phyloP scores from a whole-genome alignment of 2,329 filamentous ascomycete genomes.

The Macrophomina phaseolina region DNA sequence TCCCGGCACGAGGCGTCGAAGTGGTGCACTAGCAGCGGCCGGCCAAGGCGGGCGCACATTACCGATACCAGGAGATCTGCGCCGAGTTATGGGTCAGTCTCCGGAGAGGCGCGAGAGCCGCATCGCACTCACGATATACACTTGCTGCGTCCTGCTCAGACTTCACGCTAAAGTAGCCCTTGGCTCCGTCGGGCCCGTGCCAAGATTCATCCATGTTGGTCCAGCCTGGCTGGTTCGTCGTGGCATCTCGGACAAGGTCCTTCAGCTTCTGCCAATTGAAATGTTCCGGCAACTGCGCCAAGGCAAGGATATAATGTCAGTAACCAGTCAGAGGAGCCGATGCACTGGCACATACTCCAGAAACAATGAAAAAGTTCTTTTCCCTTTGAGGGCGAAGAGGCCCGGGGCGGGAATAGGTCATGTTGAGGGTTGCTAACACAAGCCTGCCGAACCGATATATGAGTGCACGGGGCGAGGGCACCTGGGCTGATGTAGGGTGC shows the following conservation, averaged over 20 bases:
- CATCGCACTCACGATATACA: conserved; percentile 16
- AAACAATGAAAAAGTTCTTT: conserved; percentile 28
- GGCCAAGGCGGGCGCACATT: conserved; percentile 35
- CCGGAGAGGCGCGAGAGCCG: conserved; percentile 36
- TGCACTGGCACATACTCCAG: conserved; percentile 20
- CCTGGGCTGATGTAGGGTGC: conserved; percentile 18
- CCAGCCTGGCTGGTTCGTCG: conserved; percentile 46
- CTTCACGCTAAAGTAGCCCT: conserved; percentile 45
- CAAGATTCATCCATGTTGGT: conserved; percentile 38
- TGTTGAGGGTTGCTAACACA: neutral
- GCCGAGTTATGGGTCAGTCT: conserved; percentile 28
- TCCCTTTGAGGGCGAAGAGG: conserved; percentile 14
- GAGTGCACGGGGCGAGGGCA: neutral
- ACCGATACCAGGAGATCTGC: conserved; percentile 34
- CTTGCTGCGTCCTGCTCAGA: conserved; percentile 41
- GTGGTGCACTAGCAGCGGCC: conserved; percentile 32
- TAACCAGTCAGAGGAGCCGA: neutral
- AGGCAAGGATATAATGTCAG: neutral
- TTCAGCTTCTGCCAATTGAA: conserved; percentile 45
- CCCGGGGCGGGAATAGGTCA: conserved; percentile 11
- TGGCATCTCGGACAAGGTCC: conserved; percentile 41
- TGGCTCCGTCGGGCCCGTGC: conserved; percentile 34
- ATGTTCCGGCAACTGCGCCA: conserved; percentile 24
- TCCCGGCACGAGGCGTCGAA: conserved; percentile 31
- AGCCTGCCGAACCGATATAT: neutral